Evolutionary conservation across 345 rosid genomes (phyloP), one percentile per base, ranked within the genome.

Genomic region (Excoecaria agallocha): DNA sequence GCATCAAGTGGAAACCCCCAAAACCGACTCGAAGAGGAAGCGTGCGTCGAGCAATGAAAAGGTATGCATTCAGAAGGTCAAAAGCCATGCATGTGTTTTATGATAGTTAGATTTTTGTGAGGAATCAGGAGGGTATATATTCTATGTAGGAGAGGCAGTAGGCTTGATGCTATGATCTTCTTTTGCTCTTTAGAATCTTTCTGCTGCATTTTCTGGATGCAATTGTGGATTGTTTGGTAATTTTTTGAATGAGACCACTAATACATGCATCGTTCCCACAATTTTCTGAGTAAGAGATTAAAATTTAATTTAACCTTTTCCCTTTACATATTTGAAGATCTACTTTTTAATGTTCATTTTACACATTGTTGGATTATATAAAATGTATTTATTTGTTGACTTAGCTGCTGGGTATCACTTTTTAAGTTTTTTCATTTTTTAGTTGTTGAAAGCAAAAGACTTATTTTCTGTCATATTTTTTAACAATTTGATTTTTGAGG

Each of bases 1-100:
- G 54, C 83, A 75, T 64, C 87, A 77, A 15, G 25, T 50, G 63
- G 87, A 86, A 73, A 89, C 82, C 71, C 83, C 94, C n/a, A 82
- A 85, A 86, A 73, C 87, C 64, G 80, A 70, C 79, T 41, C 78
- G 66, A 93, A 88, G 89, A 83, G 93, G 75, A 93, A 84, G 82
- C 89, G 79, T 16, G 78, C 87, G 66, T 76, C 77, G 39, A 92
- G 71, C 55, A 85, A 87, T 78, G 89, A 84, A 62, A 88, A 88
- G 74, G 92, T 89, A 82, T 68, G 88, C 79, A 30, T 13, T 68
- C 30, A 57, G 9, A 6, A 51, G 55, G 41, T 43, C 17, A 6
- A 17, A 17, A 68, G 11, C 11, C 39, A 17, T 60, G 13, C 60
- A 37, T 66, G 35, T 61, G 8, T 3, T 8, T 25, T 25, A 22